Evolutionary conservation across 2,329 filamentous ascomycete species (phyloP).

Genomic region (Trichoderma hamatum): DNA sequence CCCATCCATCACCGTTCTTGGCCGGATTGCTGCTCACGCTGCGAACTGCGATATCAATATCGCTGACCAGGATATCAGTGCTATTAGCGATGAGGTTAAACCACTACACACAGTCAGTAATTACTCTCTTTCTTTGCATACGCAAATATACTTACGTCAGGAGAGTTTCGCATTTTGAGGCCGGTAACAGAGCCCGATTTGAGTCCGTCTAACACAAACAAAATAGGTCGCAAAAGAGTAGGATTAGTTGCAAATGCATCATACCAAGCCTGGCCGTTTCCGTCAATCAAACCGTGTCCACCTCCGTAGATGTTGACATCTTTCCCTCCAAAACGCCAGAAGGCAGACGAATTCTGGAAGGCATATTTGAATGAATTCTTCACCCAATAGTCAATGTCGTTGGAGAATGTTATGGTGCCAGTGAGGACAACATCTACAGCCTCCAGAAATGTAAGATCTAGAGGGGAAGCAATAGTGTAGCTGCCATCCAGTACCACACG

Average conservation of each 20-base stretch:
- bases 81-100: slow-evolving; percentile 17
- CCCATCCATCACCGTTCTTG: slow-evolving; percentile 16
- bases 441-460: slow-evolving; percentile 6
- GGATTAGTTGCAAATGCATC: slow-evolving; percentile 7
- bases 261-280: slow-evolving; percentile 15
- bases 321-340: slow-evolving; percentile 12
- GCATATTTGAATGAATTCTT: slow-evolving; percentile 11
- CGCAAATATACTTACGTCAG: background rate
- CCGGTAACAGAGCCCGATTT: background rate
- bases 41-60: slow-evolving; percentile 12
- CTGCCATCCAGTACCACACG: background rate
- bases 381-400: slow-evolving; percentile 11
- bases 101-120: background rate
- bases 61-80: background rate
- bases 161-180: slow-evolving; percentile 9
- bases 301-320: slow-evolving; percentile 15
- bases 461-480: background rate
- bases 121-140: too few species aligned
- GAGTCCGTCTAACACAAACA: slow-evolving; percentile 5
- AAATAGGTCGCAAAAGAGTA: slow-evolving; percentile 1
- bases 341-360: slow-evolving; percentile 10
- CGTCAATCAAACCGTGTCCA: background rate
- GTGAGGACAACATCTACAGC: slow-evolving; percentile 6
- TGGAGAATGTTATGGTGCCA: background rate
- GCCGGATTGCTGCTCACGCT: slow-evolving; percentile 10